Percentiles rank a stretch among this genome's conserved stretches.
These are phyloP conservation scores for Pseudozyma pruni DNA, from an alignment of 1,284 basidiomycete genomes.

Conservation along the genomic window DNA sequence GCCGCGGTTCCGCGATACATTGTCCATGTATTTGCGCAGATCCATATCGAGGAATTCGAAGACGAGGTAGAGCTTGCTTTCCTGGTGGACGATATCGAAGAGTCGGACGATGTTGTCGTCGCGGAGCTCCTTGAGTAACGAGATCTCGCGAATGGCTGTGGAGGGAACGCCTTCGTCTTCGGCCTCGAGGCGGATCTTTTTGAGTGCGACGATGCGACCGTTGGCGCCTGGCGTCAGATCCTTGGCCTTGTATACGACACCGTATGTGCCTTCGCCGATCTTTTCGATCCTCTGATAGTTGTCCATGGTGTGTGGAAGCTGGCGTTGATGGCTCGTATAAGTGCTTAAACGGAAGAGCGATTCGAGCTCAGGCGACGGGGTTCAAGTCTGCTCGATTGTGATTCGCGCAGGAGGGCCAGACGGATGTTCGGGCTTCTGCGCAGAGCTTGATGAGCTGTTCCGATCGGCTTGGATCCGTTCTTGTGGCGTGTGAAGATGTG, in stretches of 20 bases:
- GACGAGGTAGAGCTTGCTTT: constrained; percentile 95
- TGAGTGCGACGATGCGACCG: constrained; percentile 70
- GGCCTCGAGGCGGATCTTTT: constrained; percentile 97
- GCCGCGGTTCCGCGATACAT: constrained; percentile 53
- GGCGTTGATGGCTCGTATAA: too few species aligned
- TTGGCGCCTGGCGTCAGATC: constrained; percentile 76
- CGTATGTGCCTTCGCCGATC: constrained; percentile 80
- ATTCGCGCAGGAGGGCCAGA: too few species aligned
- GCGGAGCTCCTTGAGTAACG: constrained; percentile 92
- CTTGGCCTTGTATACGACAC: constrained; percentile 82
- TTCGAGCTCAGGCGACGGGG: too few species aligned
- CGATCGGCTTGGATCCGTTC: too few species aligned
- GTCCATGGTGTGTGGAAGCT: constrained; percentile 62
- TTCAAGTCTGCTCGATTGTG: too few species aligned
- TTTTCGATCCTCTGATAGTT: constrained; percentile 81
- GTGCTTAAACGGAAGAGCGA: too few species aligned
- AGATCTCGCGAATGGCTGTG: constrained; percentile 97
- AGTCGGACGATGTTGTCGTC: constrained; percentile 96
- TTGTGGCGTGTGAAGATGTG: too few species aligned
- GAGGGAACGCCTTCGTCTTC: constrained; percentile 98
- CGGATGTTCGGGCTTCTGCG: background rate
- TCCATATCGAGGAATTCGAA: constrained; percentile 96
- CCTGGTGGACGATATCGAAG: constrained; percentile 95
- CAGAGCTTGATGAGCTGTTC: background rate
- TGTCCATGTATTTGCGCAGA: constrained; percentile 95